Evolutionary conservation across 768 basidiomycete genomes (phyloP).

Genomic region (Tulasnella calospora): DNA sequence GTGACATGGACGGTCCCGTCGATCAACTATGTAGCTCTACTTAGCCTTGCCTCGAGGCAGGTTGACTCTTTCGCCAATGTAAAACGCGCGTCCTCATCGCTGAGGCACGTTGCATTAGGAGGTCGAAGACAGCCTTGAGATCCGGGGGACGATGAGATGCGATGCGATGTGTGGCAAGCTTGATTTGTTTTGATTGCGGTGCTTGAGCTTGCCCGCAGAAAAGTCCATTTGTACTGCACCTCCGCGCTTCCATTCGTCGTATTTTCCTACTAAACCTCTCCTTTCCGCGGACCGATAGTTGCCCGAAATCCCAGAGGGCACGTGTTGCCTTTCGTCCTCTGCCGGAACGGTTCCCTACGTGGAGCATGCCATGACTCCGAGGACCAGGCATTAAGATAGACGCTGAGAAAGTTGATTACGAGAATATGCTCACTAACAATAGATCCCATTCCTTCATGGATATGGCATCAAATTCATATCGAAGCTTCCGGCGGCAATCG

Average conservation of each 20-base stretch:
- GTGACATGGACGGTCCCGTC: no score
- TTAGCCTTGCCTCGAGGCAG: background rate
- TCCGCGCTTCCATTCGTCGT: background rate
- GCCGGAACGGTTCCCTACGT: background rate
- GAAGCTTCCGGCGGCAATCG: background rate
- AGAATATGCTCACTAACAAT: background rate
- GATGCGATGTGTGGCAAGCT: slow-evolving; percentile 1
- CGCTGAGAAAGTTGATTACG: background rate
- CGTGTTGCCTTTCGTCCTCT: background rate
- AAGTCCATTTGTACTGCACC: background rate
- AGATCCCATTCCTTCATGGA: background rate
- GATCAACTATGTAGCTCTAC: background rate
- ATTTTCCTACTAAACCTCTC: background rate
- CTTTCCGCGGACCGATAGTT: background rate
- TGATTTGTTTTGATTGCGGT: slow-evolving; percentile 5
- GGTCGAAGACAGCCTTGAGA: background rate
- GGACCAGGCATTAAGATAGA: background rate
- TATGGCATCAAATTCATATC: background rate
- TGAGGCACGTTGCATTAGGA: slow-evolving; percentile 3
- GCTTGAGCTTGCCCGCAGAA: background rate
- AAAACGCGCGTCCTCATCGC: background rate
- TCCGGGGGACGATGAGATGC: background rate
- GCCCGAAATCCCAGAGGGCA: background rate
- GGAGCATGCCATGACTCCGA: background rate
- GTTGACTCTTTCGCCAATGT: background rate